These are phyloP conservation scores for Sphaerobolus stellatus DNA, from an alignment of 1,284 basidiomycete genomes.

Conservation along the genomic window DNA sequence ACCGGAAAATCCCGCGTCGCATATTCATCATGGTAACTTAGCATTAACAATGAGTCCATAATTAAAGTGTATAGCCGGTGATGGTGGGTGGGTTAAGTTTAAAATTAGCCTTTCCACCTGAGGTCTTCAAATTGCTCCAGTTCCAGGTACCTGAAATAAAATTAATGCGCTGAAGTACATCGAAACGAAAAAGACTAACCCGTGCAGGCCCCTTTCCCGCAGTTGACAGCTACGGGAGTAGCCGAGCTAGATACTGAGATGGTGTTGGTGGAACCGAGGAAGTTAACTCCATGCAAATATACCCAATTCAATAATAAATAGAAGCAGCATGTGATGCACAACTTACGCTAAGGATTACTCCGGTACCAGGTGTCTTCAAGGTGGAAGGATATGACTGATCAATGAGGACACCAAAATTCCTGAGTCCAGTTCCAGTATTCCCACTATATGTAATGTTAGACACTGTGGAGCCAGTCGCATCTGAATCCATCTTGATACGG, in stretches of 20 bases:
- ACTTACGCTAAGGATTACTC: conserved; percentile 35
- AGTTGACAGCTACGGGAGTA: conserved; percentile 42
- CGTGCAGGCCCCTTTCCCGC: conserved; percentile 42
- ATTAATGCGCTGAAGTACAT: not conserved
- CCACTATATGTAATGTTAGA: conserved; percentile 43
- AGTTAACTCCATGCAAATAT: conserved; percentile 37
- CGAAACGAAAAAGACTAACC: conserved; percentile 31
- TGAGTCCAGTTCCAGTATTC: conserved; percentile 42
- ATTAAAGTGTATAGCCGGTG: not conserved
- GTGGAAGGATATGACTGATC: conserved; percentile 41
- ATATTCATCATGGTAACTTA: too few relatives aligned
- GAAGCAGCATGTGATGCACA: not conserved
- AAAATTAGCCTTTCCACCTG: conserved; percentile 38
- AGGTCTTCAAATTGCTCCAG: conserved; percentile 46
- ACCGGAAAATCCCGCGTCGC: too few relatives aligned
- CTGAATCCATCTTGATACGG: conserved; percentile 47
- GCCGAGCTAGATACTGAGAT: conserved; percentile 39
- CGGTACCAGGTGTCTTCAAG: conserved; percentile 47
- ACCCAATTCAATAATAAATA: not conserved
- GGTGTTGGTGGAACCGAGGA: conserved; percentile 33
- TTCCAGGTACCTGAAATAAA: conserved; percentile 50
- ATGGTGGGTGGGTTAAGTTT: not conserved
- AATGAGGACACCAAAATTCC: conserved; percentile 45
- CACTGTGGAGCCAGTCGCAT: conserved; percentile 40
- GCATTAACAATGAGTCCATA: too few relatives aligned